Evolutionary conservation across 305 asterid genomes (phyloP).

Genomic region (Fraxinus velutina): DNA sequence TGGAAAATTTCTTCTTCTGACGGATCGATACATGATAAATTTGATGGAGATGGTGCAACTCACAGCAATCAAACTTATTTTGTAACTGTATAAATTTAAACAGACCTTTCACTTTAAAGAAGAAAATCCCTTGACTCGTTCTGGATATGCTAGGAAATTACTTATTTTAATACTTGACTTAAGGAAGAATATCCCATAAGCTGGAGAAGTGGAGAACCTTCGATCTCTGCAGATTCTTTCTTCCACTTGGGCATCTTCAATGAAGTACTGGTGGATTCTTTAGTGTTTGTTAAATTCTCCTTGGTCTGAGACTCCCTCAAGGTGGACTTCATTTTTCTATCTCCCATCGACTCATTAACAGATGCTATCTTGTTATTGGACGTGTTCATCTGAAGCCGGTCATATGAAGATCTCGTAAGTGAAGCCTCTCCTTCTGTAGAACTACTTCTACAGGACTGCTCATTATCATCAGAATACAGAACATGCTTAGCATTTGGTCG

Average conservation of each 20-base stretch:
- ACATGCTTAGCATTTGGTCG: conserved; percentile 34
- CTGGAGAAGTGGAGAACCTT: conserved; percentile 69
- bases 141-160: not conserved
- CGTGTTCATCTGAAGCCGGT: conserved; percentile 20
- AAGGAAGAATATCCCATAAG: conserved; percentile 78
- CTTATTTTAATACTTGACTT: conserved; percentile 45
- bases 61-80: not conserved
- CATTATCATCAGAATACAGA: conserved; percentile 55
- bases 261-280: conserved; percentile 39
- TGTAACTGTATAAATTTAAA: not conserved
- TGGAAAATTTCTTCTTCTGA: not conserved
- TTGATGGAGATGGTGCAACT: not conserved
- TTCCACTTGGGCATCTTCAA: conserved; percentile 32
- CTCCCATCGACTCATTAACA: conserved; percentile 26
- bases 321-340: conserved; percentile 50
- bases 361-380: conserved; percentile 32
- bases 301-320: conserved; percentile 20
- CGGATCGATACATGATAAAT: not conserved
- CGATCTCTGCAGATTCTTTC: conserved; percentile 43
- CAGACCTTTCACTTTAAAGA: not conserved
- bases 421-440: conserved; percentile 54
- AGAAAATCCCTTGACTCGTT: not conserved
- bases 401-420: conserved; percentile 18
- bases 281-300: conserved; percentile 14
- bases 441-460: conserved; percentile 44